These are phyloP conservation scores for Pleurotus eryngii DNA, from an alignment of 768 basidiomycete species.

Conservation along the genomic window DNA sequence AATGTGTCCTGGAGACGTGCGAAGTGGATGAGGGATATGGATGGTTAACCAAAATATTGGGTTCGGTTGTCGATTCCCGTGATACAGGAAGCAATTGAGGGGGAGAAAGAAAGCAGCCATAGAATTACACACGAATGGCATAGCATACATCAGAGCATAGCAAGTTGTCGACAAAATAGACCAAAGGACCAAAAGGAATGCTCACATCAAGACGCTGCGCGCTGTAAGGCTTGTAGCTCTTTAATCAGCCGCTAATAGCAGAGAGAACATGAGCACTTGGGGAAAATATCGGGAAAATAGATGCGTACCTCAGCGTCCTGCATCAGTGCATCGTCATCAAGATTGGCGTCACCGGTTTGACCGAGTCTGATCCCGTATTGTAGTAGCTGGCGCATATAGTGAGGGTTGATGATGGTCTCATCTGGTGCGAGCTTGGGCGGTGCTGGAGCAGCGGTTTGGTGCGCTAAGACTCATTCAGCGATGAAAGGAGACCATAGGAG, in stretches of 20 bases:
- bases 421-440: conserved; percentile 32
- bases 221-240: conserved; percentile 53
- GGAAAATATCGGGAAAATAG: neutral
- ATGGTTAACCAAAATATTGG: too few relatives aligned
- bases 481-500: neutral
- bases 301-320: conserved; percentile 55
- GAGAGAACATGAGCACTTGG: conserved; percentile 1
- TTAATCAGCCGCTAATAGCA: conserved; percentile 54
- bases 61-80: neutral
- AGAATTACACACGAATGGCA: conserved; percentile 7
- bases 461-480: too few relatives aligned
- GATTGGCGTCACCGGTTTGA: conserved; percentile 31
- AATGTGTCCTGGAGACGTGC: neutral
- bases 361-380: conserved; percentile 69
- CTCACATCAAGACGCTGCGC: conserved; percentile 5
- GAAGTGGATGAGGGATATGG: too few relatives aligned
- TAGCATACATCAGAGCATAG: conserved; percentile 2
- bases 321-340: conserved; percentile 44
- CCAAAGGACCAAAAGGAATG: neutral
- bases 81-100: neutral
- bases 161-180: conserved; percentile 3
- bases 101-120: neutral
- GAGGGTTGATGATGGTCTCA: conserved; percentile 74
- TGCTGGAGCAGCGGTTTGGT: conserved; percentile 16
- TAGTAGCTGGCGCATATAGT: conserved; percentile 76